Base-by-base conservation (phyloP, 2,329 filamentous ascomycete genomes). In the Trichoderma polysporum region DNA sequence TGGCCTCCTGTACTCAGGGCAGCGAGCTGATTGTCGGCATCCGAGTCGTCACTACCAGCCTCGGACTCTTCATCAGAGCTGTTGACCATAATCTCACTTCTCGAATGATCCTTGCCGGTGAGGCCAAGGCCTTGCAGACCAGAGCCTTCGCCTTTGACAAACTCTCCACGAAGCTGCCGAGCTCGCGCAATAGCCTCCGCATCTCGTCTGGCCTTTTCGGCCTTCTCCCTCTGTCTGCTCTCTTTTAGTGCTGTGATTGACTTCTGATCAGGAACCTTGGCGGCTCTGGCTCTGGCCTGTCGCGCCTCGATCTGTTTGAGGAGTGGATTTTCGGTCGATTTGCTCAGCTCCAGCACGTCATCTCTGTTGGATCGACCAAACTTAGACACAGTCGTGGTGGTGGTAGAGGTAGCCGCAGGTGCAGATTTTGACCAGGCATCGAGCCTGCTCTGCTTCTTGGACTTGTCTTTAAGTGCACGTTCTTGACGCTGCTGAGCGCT, bases 21-120 rank as follows among this genome's bases (percentile, higher is more conserved):
- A 33, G 80, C 82, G 3, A 81, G 79, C 70, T 82, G 75, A 25
- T 75, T 74, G 47, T 89, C 88, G 62, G 86, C 86, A 67, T 84
- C 79, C n/a, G 75, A 76, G 17, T 79, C 82, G 2, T 85, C 83
- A 2, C 93, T 86, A 13, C 91, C 90, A 45, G 87, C 86, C 47
- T 87, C 86, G 10, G 91, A 86, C 54, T 92, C 89, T 68, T 92
- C 91, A 69, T 95, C 93, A 3, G 89, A 90, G 68, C 89, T 91
- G 66, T 91, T 89, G 27, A 97, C 92, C 93, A 98, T 97, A 77
- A 98, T 93, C 70, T 94, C 93, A 74, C 90, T 91, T 70, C 91
- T 91, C 3, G 87, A 85, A 74, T 94, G 91, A 64, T 95, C 93
- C 78, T 94, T 95, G 68, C 92, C 92, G 66, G 86, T 82, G 1